Percentiles rank a stretch among this genome's conserved stretches.
These are phyloP conservation scores for Globisporangium alternatum DNA, from an alignment of 352 stramenopile genomes.

Conservation along the genomic window DNA sequence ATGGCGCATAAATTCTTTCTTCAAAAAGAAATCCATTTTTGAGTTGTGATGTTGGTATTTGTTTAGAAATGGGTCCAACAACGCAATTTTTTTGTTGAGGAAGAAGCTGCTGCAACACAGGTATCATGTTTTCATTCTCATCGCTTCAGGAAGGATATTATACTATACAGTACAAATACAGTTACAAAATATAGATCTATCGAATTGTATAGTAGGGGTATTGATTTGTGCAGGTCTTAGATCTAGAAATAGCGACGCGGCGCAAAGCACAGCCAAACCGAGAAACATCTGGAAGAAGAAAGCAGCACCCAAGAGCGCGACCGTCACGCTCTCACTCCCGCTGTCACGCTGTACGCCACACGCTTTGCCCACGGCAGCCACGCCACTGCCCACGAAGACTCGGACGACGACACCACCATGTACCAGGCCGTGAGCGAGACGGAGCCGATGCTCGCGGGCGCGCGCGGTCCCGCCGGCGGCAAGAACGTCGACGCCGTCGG, in stretches of 20 bases:
- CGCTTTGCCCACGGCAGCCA: conserved; percentile 4
- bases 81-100: background rate
- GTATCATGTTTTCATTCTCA: background rate
- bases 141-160: background rate
- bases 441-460: conserved; percentile 67
- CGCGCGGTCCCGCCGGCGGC: conserved; percentile 27
- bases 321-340: background rate
- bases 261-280: too few relatives aligned
- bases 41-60: background rate
- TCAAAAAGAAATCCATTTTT: conserved; percentile 1
- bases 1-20: conserved; percentile 53
- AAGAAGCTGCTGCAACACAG: background rate
- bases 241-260: conserved; percentile 6
- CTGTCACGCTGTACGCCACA: conserved; percentile 6
- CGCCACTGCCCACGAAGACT: conserved; percentile 15
- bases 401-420: conserved; percentile 37
- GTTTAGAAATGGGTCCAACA: background rate
- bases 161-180: background rate
- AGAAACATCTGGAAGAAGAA: background rate
- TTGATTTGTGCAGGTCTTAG: background rate
- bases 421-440: conserved; percentile 68
- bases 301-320: background rate
- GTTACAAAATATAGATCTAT: background rate
- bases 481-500: conserved; percentile 22
- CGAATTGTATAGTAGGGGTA: background rate